Conservation (phyloP, 306 rosid genomes). For the Calophaca sinica region DNA sequence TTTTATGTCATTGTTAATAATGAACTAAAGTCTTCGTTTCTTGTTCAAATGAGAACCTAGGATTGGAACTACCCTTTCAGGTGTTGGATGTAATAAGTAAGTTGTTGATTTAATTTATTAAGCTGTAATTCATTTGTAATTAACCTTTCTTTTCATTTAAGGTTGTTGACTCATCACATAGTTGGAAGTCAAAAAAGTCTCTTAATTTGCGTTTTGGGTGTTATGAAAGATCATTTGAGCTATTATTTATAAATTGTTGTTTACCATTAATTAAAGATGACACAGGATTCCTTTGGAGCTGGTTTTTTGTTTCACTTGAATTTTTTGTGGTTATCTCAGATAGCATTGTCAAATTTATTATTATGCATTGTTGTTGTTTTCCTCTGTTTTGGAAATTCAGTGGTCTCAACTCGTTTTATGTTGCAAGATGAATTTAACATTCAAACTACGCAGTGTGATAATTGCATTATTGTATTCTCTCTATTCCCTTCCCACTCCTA, state of each 20-base stretch:
- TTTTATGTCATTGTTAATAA: constrained; percentile 21
- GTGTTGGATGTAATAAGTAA: constrained; percentile 19
- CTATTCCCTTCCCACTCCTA: constrained; percentile 38
- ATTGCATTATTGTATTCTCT: constrained; percentile 86
- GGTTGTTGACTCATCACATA: constrained; percentile 18
- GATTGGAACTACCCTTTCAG: constrained; percentile 17
- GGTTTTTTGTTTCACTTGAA: neutral
- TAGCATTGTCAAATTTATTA: constrained; percentile 24
- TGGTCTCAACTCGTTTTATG: constrained; percentile 90
- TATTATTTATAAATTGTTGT: neutral
- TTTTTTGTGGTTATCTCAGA: constrained; percentile 15
- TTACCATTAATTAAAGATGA: constrained; percentile 16
- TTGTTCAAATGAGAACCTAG: neutral
- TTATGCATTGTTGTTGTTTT: constrained; percentile 54
- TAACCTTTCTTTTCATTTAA: constrained; percentile 17
- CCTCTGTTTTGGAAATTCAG: constrained; percentile 87
- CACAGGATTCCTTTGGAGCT: constrained; percentile 9
- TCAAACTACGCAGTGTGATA: constrained; percentile 86
- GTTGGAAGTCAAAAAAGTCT: neutral
- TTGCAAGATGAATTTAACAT: constrained; percentile 95
- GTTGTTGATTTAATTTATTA: constrained; percentile 25
- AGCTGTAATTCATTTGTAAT: neutral
- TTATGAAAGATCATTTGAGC: neutral
- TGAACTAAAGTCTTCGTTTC: constrained; percentile 13
- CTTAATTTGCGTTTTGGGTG: constrained; percentile 23